Percentiles rank a stretch among this genome's conserved stretches.
phyloP scores from a whole-genome alignment of 208 protist species.

The Trichomonas vaginalis region DNA sequence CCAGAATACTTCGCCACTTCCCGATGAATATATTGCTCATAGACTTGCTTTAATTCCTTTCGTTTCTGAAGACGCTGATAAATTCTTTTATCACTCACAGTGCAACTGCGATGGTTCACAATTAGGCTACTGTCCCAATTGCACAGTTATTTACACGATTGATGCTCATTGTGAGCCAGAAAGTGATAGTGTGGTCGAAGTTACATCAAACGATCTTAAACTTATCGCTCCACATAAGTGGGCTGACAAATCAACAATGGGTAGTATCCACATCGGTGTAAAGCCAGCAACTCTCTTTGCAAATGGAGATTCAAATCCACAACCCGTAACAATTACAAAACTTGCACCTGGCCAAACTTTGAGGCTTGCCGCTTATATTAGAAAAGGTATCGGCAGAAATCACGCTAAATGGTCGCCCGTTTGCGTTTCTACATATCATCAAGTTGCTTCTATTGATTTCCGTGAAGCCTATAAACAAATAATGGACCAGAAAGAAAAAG shows the following conservation, averaged over 20 bases:
- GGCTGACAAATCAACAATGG: not conserved
- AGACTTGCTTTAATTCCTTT: constrained; percentile 89
- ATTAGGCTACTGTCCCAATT: constrained; percentile 32
- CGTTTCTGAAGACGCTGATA: not conserved
- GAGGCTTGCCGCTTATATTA: constrained; percentile 42
- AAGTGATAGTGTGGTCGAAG: constrained; percentile 21
- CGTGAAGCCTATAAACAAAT: constrained; percentile 44
- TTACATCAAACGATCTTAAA: constrained; percentile 33
- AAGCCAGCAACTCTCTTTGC: not conserved
- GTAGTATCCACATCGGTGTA: not conserved
- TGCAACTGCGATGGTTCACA: constrained; percentile 26
- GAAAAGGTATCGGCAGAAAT: constrained; percentile 77
- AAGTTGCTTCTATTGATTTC: constrained; percentile 52
- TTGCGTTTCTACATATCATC: constrained; percentile 64
- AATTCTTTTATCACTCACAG: constrained; percentile 2
- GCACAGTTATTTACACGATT: constrained; percentile 37
- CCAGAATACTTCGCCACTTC: constrained; percentile 61
- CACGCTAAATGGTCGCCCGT: constrained; percentile 87
- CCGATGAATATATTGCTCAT: constrained; percentile 95
- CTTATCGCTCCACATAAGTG: not conserved
- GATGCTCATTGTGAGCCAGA: constrained; percentile 39
- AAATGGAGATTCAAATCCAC: not conserved
- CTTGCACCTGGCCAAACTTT: constrained; percentile 43
- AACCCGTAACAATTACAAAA: constrained; percentile 46
- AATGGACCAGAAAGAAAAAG: not conserved